phyloP scores from a whole-genome alignment of 2,329 filamentous ascomycete genomes.

The Canariomyces notabilis region DNA sequence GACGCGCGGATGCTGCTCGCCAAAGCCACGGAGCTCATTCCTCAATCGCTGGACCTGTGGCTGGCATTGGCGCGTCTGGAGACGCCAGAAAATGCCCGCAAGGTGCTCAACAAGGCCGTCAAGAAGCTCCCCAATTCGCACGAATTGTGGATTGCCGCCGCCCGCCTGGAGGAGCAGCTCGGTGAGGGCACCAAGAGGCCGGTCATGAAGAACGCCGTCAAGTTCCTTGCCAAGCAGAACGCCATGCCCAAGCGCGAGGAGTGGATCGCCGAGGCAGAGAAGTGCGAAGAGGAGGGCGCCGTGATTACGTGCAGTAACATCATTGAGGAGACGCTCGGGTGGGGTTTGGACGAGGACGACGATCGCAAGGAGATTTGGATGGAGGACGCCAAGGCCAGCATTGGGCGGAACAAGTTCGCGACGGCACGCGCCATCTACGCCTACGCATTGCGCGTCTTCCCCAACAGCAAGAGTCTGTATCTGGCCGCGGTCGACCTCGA shows the following conservation, averaged over 20 bases:
- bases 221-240: constrained; percentile 80
- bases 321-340: constrained; percentile 86
- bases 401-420: constrained; percentile 75
- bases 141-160: constrained; percentile 95
- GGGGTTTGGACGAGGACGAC: constrained; percentile 90
- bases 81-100: constrained; percentile 84
- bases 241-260: constrained; percentile 97
- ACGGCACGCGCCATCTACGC: constrained; percentile 92
- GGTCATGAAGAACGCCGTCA: constrained; percentile 91
- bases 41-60: constrained; percentile 91
- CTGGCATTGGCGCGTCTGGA: constrained; percentile 87
- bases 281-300: constrained; percentile 88
- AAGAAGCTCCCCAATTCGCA: constrained; percentile 90
- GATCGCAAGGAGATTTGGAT: constrained; percentile 95
- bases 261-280: constrained; percentile 92
- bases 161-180: constrained; percentile 80
- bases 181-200: constrained; percentile 76
- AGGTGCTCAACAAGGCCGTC: constrained; percentile 90
- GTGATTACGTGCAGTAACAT: constrained; percentile 83
- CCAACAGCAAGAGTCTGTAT: constrained; percentile 84
- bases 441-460: constrained; percentile 83
- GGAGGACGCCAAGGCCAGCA: constrained; percentile 82
- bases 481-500: constrained; percentile 87
- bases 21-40: constrained; percentile 93
- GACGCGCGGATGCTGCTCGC: constrained; percentile 85